Evolutionary conservation across 2,329 filamentous ascomycete species (phyloP).

Genomic region (Grosmannia clavigera): DNA sequence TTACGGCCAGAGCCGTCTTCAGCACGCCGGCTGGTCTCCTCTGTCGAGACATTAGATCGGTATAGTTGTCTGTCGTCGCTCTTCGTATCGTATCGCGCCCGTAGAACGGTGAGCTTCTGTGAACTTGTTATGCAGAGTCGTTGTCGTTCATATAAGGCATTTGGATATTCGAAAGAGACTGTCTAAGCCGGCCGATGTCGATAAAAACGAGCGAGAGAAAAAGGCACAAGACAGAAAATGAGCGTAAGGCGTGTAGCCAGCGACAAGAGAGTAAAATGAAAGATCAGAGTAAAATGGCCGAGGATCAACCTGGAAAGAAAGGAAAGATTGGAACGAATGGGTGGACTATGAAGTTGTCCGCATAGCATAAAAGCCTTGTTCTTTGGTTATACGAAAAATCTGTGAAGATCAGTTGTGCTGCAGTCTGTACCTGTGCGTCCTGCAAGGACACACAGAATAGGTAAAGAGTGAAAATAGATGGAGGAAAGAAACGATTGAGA

Average conservation of each 20-base stretch:
- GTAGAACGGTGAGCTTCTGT: not conserved
- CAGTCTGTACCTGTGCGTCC: not conserved
- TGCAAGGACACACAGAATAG: not conserved
- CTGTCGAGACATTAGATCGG: conserved; percentile 4
- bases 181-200: not conserved
- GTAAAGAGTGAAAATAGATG: not conserved
- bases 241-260: not conserved
- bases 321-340: conserved; percentile 15
- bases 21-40: conserved; percentile 6
- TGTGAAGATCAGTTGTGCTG: not conserved
- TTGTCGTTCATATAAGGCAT: not conserved
- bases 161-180: not conserved
- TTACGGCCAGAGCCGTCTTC: conserved; percentile 11
- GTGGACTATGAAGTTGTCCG: not conserved
- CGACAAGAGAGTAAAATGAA: conserved; percentile 6
- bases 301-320: conserved; percentile 49
- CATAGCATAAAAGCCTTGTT: not conserved
- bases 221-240: conserved; percentile 1
- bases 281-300: conserved; percentile 23
- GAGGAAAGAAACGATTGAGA: conserved; percentile 6
- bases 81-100: not conserved
- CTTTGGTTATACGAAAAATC: not conserved
- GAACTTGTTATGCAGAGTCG: not conserved
- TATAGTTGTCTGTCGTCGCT: not conserved
- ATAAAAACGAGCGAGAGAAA: not conserved